Conservation (phyloP, 495 filamentous ascomycete genomes). For the Lasiosphaeria hispida region DNA sequence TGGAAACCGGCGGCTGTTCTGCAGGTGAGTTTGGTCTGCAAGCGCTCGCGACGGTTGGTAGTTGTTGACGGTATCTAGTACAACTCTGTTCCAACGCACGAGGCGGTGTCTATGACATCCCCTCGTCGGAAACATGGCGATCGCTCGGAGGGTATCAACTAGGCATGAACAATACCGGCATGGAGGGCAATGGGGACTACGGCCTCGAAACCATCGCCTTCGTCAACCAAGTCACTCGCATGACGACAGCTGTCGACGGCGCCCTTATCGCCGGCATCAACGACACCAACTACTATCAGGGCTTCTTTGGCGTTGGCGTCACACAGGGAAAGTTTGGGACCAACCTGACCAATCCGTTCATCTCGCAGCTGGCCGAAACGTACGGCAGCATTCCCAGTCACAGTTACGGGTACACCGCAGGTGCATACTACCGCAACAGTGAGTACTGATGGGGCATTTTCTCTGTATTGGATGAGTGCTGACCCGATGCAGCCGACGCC, state of each 20-base stretch:
- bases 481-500: constrained; percentile 29
- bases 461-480: constrained; percentile 12
- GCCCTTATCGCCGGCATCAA: constrained; percentile 54
- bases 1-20: constrained; percentile 50
- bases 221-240: constrained; percentile 39
- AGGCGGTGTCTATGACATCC: constrained; percentile 52
- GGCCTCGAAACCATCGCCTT: constrained; percentile 56
- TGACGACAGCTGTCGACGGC: constrained; percentile 44
- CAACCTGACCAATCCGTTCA: constrained; percentile 34
- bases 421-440: constrained; percentile 57
- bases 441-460: constrained; percentile 13
- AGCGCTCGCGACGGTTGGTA: constrained; percentile 24
- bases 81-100: constrained; percentile 43
- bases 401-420: constrained; percentile 67
- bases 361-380: constrained; percentile 47
- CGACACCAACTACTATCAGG: constrained; percentile 55
- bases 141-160: constrained; percentile 53
- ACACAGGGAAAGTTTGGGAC: constrained; percentile 41
- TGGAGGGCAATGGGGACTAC: constrained; percentile 54
- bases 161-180: constrained; percentile 52
- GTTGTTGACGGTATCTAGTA: constrained; percentile 34
- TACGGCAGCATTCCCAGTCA: constrained; percentile 56
- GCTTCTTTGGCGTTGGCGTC: constrained; percentile 56
- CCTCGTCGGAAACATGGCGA: constrained; percentile 56
- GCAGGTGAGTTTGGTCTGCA: constrained; percentile 29